Percentiles rank a stretch among this genome's conserved stretches.
phyloP scores from a whole-genome alignment of 2,329 filamentous ascomycete genomes.

The Neofusicoccum laricinum region DNA sequence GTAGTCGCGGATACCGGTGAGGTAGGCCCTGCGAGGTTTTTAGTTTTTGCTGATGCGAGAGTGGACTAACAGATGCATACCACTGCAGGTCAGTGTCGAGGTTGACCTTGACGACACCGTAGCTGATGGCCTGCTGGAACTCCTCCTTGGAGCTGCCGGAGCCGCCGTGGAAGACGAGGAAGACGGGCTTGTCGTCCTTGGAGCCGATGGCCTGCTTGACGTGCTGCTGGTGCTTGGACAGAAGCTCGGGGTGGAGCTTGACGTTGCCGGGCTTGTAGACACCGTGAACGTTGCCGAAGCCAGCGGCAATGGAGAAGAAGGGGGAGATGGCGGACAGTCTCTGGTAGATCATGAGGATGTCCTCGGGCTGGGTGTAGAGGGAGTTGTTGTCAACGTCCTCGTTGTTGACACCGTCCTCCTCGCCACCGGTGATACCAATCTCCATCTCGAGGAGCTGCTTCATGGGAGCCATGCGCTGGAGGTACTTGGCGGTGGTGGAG shows the following conservation, averaged over 20 bases:
- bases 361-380: slow-evolving; percentile 96
- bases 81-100: slow-evolving; percentile 93
- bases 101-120: slow-evolving; percentile 99
- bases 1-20: slow-evolving; percentile 90
- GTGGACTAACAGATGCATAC: slow-evolving; percentile 4
- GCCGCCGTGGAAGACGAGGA: slow-evolving; percentile 99
- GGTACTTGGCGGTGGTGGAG: slow-evolving; percentile 84
- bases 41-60: slow-evolving; percentile 42
- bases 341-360: slow-evolving; percentile 89
- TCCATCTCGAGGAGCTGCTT: slow-evolving; percentile 99
- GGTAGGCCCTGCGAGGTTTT: slow-evolving; percentile 60
- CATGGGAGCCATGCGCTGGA: slow-evolving; percentile 91
- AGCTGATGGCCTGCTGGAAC: slow-evolving; percentile 81
- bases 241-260: slow-evolving; percentile 91
- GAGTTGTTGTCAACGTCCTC: slow-evolving; percentile 95
- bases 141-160: slow-evolving; percentile 89
- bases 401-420: slow-evolving; percentile 99
- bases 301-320: slow-evolving; percentile 97
- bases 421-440: slow-evolving; percentile 92
- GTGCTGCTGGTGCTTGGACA: slow-evolving; percentile 92
- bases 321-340: slow-evolving; percentile 78
- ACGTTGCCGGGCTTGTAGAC: slow-evolving; percentile 99
- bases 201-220: slow-evolving; percentile 75
- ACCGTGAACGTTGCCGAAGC: slow-evolving; percentile 98
- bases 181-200: slow-evolving; percentile 85